Base-by-base conservation (phyloP, 345 rosid species). In the Salix caprea region DNA sequence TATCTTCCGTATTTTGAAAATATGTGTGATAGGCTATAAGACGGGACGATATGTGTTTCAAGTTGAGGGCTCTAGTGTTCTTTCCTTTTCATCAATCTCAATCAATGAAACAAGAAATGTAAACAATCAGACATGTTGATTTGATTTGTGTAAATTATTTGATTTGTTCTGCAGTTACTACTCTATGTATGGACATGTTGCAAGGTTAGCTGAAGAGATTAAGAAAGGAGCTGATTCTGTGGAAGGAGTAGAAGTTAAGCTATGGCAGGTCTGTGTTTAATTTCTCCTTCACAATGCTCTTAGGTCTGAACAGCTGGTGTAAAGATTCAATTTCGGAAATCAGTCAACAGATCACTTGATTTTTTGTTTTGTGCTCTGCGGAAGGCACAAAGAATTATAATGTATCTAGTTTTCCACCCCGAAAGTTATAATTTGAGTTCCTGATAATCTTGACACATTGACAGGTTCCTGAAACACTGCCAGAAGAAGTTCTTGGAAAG, bases 141-240 rank as follows among this genome's bases (percentile, higher is more conserved):
- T 30, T 30, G 32, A 30, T 30, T 30, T 30, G 6, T 37, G 70
- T 54, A 48, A 26, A 36, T 11, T 73, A 6, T 30, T 52, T 72
- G 18, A 54, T 80, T 76, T 8, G 56, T 42, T 76, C 37, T 44
- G 76, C 86, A 95, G 99, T 84, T 95, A 93, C 87, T 93, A 95
- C 84, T 93, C 99, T 74, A 95, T 89, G 97, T 93, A 95, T 60
- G 99, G 99, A 72, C 99, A 95, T 81, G 99, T 95, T 37, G 94
- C 89, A 87, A 90, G 75, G 76, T 85, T 95, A 75, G 99, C 99
- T 44, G 94, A 95, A 85, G 97, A 95, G 79, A 89, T 95, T 66
- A 83, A 87, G 89, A 93, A 91, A 84, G 99, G 97, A 23, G 94
- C 97, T 87, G 91, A 90, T 76, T 89, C 97, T 77, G 94, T 95